Conservation (phyloP, 2,329 filamentous ascomycete species). For the Dactylellina sp. region DNA sequence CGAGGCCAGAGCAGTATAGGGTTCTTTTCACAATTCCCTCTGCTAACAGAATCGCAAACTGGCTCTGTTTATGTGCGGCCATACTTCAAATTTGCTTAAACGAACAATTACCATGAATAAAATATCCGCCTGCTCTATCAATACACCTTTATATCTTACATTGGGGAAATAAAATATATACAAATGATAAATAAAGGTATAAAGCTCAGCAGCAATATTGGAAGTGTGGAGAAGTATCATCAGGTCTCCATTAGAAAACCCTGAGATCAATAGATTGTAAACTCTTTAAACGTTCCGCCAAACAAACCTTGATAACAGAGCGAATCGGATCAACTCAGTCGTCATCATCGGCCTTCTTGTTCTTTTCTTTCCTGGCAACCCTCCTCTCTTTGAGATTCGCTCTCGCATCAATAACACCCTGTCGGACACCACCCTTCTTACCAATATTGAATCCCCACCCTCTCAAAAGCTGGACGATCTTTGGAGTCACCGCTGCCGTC, state of each 20-base stretch:
- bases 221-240: slow-evolving; percentile 52
- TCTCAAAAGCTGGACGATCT: slow-evolving; percentile 88
- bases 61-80: neutral
- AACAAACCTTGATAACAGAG: neutral
- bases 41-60: too few relatives aligned
- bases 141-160: slow-evolving; percentile 33
- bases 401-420: slow-evolving; percentile 54
- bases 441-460: slow-evolving; percentile 96
- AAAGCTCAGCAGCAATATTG: slow-evolving; percentile 1
- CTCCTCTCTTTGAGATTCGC: slow-evolving; percentile 41
- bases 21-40: too few relatives aligned
- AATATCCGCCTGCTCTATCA: slow-evolving; percentile 24
- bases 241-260: slow-evolving; percentile 3
- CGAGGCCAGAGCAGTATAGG: too few relatives aligned
- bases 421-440: slow-evolving; percentile 70
- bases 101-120: neutral
- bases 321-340: slow-evolving; percentile 2
- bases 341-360: slow-evolving; percentile 31
- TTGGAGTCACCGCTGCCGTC: slow-evolving; percentile 89
- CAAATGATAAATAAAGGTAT: slow-evolving; percentile 28
- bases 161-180: slow-evolving; percentile 31
- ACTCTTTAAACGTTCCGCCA: neutral
- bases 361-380: slow-evolving; percentile 18
- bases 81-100: neutral
- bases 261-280: neutral